phyloP scores from a whole-genome alignment of 805 yeast species.

The Brettanomyces bruxellensis region DNA sequence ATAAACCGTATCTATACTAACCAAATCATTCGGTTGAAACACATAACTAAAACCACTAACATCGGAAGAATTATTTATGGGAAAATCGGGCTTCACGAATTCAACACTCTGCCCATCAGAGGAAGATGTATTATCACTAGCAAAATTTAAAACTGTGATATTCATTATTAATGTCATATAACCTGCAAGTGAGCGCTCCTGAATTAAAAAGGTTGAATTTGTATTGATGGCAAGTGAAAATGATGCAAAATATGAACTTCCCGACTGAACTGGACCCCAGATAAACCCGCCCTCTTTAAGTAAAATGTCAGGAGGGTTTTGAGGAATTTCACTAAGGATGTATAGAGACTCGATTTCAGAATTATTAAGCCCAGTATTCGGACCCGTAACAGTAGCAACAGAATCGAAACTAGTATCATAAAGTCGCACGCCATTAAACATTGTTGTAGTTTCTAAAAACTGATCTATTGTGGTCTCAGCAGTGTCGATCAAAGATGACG shows the following conservation, averaged over 20 bases:
- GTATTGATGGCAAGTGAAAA: conserved; percentile 70
- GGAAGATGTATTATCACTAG: conserved; percentile 32
- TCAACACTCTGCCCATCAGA: conserved; percentile 26
- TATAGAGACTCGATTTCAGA: conserved; percentile 31
- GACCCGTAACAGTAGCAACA: conserved; percentile 36
- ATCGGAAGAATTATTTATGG: conserved; percentile 14
- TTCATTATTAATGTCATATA: conserved; percentile 53
- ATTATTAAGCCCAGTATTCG: conserved; percentile 16
- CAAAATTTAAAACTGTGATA: conserved; percentile 33
- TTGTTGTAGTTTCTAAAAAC: conserved; percentile 54
- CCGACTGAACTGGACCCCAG: conserved; percentile 56
- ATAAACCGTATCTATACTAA: conserved; percentile 1
- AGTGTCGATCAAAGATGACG: conserved; percentile 36
- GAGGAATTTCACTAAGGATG: conserved; percentile 12
- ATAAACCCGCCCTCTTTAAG: conserved; percentile 38
- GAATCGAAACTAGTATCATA: conserved; percentile 51
- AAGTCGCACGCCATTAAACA: conserved; percentile 53
- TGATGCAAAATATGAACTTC: conserved; percentile 48
- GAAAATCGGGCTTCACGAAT: conserved; percentile 16
- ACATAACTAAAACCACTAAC: conserved; percentile 31
- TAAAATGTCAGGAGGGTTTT: conserved; percentile 34
- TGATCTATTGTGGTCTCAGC: conserved; percentile 45
- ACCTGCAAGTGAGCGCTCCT: conserved; percentile 56
- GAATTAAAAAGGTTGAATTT: conserved; percentile 57
- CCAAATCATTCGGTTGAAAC: conserved; percentile 26